Percentiles rank a stretch among this genome's conserved stretches.
These are phyloP conservation scores for Solanum infundibuliforme DNA, from an alignment of 257 asterid genomes.

Conservation along the genomic window DNA sequence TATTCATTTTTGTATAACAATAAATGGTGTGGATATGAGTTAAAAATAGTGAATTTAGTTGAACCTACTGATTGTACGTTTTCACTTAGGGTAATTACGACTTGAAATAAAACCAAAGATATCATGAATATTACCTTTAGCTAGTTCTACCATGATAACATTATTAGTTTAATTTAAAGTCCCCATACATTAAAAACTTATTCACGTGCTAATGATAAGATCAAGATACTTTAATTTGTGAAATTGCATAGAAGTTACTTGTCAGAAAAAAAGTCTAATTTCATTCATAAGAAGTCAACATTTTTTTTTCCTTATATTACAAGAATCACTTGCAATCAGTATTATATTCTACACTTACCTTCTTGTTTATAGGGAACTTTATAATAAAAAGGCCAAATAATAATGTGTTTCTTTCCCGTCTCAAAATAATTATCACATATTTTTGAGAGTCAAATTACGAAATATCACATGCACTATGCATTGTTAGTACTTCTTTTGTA, in stretches of 20 bases:
- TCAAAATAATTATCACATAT: too few species aligned
- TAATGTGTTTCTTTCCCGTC: neutral
- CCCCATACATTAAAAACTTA: neutral
- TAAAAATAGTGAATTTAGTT: neutral
- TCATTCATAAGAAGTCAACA: neutral
- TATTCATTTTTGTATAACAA: neutral
- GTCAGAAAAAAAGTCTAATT: neutral
- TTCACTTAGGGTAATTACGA: neutral
- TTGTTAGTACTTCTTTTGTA: neutral
- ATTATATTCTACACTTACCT: neutral
- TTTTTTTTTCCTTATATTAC: neutral
- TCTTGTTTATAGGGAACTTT: neutral
- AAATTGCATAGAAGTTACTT: neutral
- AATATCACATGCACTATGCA: neutral
- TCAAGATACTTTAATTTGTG: neutral
- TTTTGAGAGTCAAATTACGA: neutral
- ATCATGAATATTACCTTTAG: neutral
- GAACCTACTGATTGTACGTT: neutral
- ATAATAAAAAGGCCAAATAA: neutral
- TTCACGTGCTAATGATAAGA: neutral
- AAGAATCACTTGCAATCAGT: neutral
- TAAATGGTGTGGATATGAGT: rapidly evolving
- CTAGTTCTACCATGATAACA: neutral
- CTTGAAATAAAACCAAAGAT: neutral
- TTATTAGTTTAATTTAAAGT: neutral